Base-by-base conservation (phyloP, 2,329 filamentous ascomycete genomes). In the Meredithiella fracta region DNA sequence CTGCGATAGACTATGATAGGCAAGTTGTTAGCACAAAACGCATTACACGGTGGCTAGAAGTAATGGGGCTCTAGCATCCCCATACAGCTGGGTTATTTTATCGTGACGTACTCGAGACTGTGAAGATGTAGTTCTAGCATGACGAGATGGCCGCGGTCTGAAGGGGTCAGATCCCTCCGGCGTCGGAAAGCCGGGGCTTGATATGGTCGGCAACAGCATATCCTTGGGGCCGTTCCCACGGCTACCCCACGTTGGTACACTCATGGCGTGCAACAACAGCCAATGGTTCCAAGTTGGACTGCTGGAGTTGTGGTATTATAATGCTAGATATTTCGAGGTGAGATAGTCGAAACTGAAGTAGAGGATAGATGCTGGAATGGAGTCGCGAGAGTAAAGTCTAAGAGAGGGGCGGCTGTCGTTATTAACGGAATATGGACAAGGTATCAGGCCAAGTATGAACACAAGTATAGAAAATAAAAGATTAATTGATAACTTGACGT, bases 81-180 rank as follows among this genome's bases (percentile, higher is more conserved):
- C 5, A 20, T 42, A 42, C 4, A 15, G 14, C 25, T 34, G 11
- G 26, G 47, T 51, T 5, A 4, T 7, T n/a, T 5, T n/a, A 6
- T 42, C 6, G 15, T 20, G n/a, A 42, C 71, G 66, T 68, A 79
- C 77, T 63, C 74, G 71, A 61, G 76, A 77, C 63, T 78, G 74
- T 44, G 75, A 71, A 42, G 77, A 78, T 5, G 75, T 77, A 6
- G 74, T 74, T 58, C 76, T 69, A 51, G 63, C 63, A 66, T 74
- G 71, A 23, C 68, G 65, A 53, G 64, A 57, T n/a, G 58, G 51
- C 47, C 51, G 51, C 34, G 44, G 25, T 26, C 51, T 51, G 59
- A 65, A 65, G 31, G 69, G 64, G 47, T 65, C 64, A 52, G 68
- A 66, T 17, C 60, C 54, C 15, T 65, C 66, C 20, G 60, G 55